Conservation (phyloP, 1,284 basidiomycete genomes). For the Rhodotorula glutinis region DNA sequence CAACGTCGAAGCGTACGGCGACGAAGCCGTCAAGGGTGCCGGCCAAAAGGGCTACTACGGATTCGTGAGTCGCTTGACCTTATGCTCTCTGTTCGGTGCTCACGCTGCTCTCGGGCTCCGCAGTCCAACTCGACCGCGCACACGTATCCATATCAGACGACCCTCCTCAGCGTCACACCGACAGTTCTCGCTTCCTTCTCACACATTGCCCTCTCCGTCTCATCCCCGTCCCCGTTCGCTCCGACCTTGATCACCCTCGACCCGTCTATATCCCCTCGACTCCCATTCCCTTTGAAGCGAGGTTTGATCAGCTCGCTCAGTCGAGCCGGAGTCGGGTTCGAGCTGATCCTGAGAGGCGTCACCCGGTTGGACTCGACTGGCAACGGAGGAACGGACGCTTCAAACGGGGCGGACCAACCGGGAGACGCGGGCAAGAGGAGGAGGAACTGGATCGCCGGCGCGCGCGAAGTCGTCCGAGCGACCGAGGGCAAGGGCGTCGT, state of each 20-base stretch:
- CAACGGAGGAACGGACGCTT: too few relatives aligned
- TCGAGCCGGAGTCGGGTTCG: constrained; percentile 78
- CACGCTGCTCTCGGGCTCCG: not conserved
- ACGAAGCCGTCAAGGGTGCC: constrained; percentile 34
- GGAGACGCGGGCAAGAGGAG: constrained; percentile 51
- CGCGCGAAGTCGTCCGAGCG: constrained; percentile 67
- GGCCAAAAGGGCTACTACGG: constrained; percentile 32
- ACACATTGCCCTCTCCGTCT: constrained; percentile 73
- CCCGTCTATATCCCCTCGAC: constrained; percentile 64
- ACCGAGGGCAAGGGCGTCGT: constrained; percentile 71
- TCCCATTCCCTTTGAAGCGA: constrained; percentile 76
- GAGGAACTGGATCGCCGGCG: constrained; percentile 75
- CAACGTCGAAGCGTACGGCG: constrained; percentile 27
- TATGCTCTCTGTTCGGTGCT: not conserved
- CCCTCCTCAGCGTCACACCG: constrained; percentile 66
- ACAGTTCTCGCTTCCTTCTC: constrained; percentile 69
- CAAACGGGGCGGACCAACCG: not conserved
- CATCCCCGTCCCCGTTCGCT: constrained; percentile 70
- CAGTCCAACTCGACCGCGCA: constrained; percentile 38
- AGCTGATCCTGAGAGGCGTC: constrained; percentile 71
- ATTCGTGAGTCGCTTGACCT: constrained; percentile 36
- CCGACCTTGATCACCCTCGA: constrained; percentile 79
- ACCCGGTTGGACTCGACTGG: constrained; percentile 58
- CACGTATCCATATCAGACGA: constrained; percentile 24
- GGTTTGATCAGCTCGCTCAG: constrained; percentile 75